phyloP scores from a whole-genome alignment of 148 eudicot species.

The Vaccinium vitisidaea region DNA sequence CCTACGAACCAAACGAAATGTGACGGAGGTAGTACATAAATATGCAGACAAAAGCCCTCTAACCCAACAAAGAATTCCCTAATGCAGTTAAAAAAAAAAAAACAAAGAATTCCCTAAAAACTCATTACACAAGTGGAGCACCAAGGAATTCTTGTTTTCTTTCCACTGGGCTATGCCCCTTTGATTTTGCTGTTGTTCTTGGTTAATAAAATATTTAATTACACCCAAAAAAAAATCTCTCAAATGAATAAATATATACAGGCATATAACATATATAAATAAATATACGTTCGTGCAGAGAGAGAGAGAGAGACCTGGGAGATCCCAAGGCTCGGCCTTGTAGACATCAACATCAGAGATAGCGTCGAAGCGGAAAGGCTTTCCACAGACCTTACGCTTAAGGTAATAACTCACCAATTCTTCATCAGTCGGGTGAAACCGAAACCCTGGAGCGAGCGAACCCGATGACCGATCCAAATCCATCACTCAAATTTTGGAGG shows the following conservation, averaged over 20 bases:
- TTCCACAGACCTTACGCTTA: constrained; percentile 58
- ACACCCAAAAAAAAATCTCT: background rate
- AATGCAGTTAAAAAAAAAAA: too few relatives aligned
- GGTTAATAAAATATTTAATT: too few relatives aligned
- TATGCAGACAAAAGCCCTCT: background rate
- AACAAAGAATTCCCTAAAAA: background rate
- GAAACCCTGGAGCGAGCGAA: constrained; percentile 67
- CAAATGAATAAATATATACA: too few relatives aligned
- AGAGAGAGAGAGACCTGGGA: constrained; percentile 47
- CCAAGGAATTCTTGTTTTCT: too few relatives aligned
- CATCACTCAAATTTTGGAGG: constrained; percentile 3
- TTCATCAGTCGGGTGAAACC: constrained; percentile 86
- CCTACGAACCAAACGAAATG: too few relatives aligned
- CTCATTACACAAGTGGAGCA: too few relatives aligned
- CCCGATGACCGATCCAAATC: constrained; percentile 12
- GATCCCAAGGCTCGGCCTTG: constrained; percentile 77
- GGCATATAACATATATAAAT: background rate
- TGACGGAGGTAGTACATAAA: background rate
- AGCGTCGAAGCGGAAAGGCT: constrained; percentile 57
- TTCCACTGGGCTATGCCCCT: too few relatives aligned
- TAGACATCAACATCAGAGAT: constrained; percentile 72
- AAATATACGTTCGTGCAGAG: too few relatives aligned
- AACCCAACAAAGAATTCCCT: background rate
- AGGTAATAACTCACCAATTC: constrained; percentile 70
- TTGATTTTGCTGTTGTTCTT: too few relatives aligned